Conservation (phyloP, 2,329 filamentous ascomycete species). For the Claviceps fusiformis region DNA sequence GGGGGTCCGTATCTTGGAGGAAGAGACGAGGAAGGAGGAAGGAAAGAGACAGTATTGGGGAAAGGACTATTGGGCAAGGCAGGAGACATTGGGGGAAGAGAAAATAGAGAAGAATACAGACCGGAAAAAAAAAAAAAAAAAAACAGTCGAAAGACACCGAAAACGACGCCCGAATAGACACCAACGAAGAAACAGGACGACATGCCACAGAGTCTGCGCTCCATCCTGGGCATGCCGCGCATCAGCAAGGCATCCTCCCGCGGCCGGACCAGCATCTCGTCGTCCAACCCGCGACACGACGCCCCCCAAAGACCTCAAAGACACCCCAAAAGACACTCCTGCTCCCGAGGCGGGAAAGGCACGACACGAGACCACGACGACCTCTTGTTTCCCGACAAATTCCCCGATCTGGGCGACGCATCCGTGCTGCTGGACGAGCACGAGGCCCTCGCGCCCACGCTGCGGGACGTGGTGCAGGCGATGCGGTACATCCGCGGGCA, state of each 20-base stretch:
- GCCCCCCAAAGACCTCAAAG: no score
- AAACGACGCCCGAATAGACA: not conserved
- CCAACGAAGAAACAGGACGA: not conserved
- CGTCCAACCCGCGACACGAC: no score
- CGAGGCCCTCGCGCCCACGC: conserved; percentile 29
- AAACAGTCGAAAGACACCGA: not conserved
- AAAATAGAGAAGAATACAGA: no score
- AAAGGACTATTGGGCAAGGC: no score
- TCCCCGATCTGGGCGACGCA: conserved; percentile 48
- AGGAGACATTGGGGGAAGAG: no score
- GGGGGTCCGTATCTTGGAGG: no score
- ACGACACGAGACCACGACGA: conserved; percentile 11
- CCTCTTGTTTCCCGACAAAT: conserved; percentile 26
- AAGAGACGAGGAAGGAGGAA: no score
- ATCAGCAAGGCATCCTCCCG: conserved; percentile 17
- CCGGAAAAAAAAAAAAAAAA: not conserved
- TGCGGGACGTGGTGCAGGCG: conserved; percentile 50
- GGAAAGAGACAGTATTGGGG: no score
- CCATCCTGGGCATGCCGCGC: conserved; percentile 25
- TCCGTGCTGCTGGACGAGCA: conserved; percentile 35
- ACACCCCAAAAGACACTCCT: conserved; percentile 12
- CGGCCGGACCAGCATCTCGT: conserved; percentile 7
- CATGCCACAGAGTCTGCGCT: conserved; percentile 22
- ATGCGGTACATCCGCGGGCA: conserved; percentile 45
- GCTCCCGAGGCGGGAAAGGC: conserved; percentile 9